These are phyloP conservation scores for Neofusicoccum cordaticola DNA, from an alignment of 2,329 filamentous ascomycete species.

Conservation along the genomic window DNA sequence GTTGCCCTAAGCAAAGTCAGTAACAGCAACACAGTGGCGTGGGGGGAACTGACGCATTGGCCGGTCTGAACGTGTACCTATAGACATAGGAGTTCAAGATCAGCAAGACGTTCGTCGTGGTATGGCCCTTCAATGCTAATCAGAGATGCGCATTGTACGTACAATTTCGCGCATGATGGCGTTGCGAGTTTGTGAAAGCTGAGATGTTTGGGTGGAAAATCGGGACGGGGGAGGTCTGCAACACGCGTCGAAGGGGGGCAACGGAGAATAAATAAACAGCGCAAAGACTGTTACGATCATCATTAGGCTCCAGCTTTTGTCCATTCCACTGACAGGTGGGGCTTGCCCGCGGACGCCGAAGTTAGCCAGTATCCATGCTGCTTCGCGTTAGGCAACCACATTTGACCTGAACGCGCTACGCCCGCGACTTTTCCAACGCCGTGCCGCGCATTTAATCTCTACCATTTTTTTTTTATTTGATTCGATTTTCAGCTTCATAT, in stretches of 20 bases:
- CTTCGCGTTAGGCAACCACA: too few relatives aligned
- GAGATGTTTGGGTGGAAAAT: background rate
- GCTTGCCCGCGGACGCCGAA: too few relatives aligned
- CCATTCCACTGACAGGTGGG: too few relatives aligned
- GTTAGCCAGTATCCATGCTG: too few relatives aligned
- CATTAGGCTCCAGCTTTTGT: too few relatives aligned
- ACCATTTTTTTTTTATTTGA: too few relatives aligned
- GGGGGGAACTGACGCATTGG: conserved; percentile 77
- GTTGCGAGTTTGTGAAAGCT: conserved; percentile 10
- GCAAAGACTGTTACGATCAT: too few relatives aligned
- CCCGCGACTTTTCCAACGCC: too few relatives aligned
- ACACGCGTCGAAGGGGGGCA: background rate
- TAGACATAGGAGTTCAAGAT: conserved; percentile 46
- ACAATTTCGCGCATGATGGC: conserved; percentile 68
- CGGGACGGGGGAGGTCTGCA: background rate
- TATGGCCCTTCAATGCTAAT: too few relatives aligned
- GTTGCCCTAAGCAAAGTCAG: conserved; percentile 73
- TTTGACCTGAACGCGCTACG: too few relatives aligned
- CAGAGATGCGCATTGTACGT: conserved; percentile 45
- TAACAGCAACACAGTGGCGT: conserved; percentile 14
- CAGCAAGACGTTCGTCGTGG: conserved; percentile 47
- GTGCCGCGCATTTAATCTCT: too few relatives aligned
- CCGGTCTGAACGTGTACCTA: conserved; percentile 99
- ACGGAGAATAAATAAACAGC: background rate
- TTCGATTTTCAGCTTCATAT: too few relatives aligned